Base-by-base conservation (phyloP, 2,329 filamentous ascomycete species). In the Trichoderma oligosporum region DNA sequence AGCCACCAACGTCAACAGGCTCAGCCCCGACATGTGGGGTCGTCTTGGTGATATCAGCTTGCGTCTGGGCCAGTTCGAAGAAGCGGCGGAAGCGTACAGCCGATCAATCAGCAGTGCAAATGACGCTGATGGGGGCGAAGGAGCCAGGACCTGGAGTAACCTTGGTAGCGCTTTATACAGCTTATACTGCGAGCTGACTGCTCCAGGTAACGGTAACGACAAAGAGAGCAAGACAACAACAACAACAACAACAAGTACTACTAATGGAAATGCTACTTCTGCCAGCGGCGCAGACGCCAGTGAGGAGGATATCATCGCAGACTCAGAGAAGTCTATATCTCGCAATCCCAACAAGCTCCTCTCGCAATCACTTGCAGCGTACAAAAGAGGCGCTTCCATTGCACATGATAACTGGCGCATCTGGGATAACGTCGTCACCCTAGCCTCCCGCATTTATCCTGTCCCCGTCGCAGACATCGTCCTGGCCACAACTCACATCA, bases 101-200 rank as follows among this genome's bases (percentile, higher is more conserved):
- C 82, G 91, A 20, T 87, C 88, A 7, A 92, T 99, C 9, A 85
- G 89, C 63, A 73, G 76, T 6, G 75, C 79, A 0, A 78, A 75
- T 29, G 78, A 79, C 29, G 71, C 71, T 1, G 81, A 89, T 9
- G 94, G 96, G 46, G 92, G 95, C 24, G 86, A 87, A 52, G 92
- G 97, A 67, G 93, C 92, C 0, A 85, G 96, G 67, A 91, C 90
- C 0, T 99, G 94, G 91, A 95, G 89, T 66, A 99, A 99, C 68
- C 80, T 99, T 20, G 94, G 92, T 0, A 91, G 88, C 2, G 87
- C 93, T 0, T 80, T 97, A 1, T 82, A 89, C 62, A 87, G 85
- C 59, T 76, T 88, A 61, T 91, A 82, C 71, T 79, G 75, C 41
- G 81, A 84, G 64, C 71, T 77, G 0, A 62, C 77, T 4, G 73